Evolutionary conservation across 73 alveolate species (phyloP), one percentile per base, ranked within the genome.

Genomic region (Paramecium biaurelia): DNA sequence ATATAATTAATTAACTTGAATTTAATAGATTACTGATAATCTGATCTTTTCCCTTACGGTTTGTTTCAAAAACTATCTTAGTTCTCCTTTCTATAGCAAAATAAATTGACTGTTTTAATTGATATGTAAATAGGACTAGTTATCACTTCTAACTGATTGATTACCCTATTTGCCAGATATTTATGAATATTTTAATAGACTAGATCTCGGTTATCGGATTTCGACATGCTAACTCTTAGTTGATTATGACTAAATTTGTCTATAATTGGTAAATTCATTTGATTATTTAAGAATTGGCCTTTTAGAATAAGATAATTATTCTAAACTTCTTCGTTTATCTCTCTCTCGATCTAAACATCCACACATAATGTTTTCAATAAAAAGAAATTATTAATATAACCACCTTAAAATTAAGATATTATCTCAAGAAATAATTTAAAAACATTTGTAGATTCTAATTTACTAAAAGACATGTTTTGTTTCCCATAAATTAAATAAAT

Each of bases 61-160:
- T 70, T 12, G 0, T 70, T 38, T 70, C 24, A 70, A 32, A 70
- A 70, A 70, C 15, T 32, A 32, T 32, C 11, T 70, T 6, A 70
- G 57, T 32, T 70, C 59, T 32, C 57, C 57, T n/a, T n/a, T 30
- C 24, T 70, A 1, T 20, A 70, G 5, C 12, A 70, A 70, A 5
- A 70, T 70, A 35, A 70, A n/a, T 70, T 70, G 14, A 70, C 30
- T 70, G 21, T 70, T 70, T 70, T 70, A 3, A 70, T 70, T 70
- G 23, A 32, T 1, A 70, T 30, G 59, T 23, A 11, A 20, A 70
- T 70, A 70, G 35, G 85, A 70, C 14, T 12, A 35, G 21, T 9
- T 32, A 38, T 70, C 85, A 70, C 85, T 70, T 32, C 32, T 28
- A 34, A 32, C 49, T 30, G 85, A 70, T 32, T 70, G 34, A 70